Evolutionary conservation across 495 filamentous ascomycete genomes (phyloP), one percentile per base, ranked within the genome.

Genomic region (Lasiosphaeria ovina): DNA sequence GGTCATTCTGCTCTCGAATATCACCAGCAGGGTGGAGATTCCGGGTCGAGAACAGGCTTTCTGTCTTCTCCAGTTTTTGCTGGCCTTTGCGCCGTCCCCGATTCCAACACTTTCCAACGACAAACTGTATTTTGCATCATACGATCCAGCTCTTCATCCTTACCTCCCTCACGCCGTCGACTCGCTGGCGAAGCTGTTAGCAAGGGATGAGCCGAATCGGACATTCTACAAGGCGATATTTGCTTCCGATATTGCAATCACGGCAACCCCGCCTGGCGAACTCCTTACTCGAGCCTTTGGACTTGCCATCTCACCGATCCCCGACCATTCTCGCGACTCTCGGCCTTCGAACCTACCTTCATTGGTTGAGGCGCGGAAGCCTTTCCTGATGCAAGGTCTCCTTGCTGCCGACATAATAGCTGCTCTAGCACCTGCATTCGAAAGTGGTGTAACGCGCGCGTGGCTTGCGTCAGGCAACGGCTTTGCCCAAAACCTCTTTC

Each of bases 161-260:
- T 97, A 96, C 70, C 88, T 95, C 2, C 92, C 94, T 0, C 82
- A 89, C 35, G 94, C 94, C 9, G 84, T 96, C 24, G 94, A 98
- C 73, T 86, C 86, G 58, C 78, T 98, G 4, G 94, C 94, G 11
- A 98, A 98, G 69, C 79, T 98, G 11, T 82, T 98, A 33, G 93
- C 93, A 2, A 85, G 93, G 51, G 94, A 97, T 71, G 93, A 97
- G 59, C 93, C 94, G 1, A 98, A 98, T 66, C 80, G 94, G 56
- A 87, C 85, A 4, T 87, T 87, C 60, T 97, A 91, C 79, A 84
- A 85, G 58, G 76, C 86, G 38, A 89, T 97, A 35, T 95, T 97
- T 68, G 79, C 84, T 14, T 80, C 86, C 5, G 91, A 97, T 61
- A 78, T 82, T 12, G 72, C 78, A 16, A 78, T 68, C 7, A 58